phyloP scores from a whole-genome alignment of 2,329 filamentous ascomycete species.

The Aspergillus sp. region DNA sequence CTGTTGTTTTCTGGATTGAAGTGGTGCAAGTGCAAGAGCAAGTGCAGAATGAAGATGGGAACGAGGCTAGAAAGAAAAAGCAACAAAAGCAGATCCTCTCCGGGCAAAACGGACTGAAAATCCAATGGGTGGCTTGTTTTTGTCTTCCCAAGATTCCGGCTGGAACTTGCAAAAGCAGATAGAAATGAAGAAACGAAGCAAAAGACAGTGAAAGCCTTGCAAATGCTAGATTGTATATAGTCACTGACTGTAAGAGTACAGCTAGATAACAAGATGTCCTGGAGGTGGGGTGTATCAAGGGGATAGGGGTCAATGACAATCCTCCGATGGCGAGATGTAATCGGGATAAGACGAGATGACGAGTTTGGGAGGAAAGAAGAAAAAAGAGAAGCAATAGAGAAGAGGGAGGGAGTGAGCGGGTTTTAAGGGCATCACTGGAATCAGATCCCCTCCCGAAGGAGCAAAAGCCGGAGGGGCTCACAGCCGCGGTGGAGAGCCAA shows the following conservation, averaged over 20 bases:
- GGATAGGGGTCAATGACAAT: not conserved
- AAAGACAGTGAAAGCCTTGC: conserved; percentile 3
- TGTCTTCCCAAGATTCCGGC: conserved; percentile 12
- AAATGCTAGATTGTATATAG: conserved; percentile 5
- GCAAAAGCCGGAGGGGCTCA: too few species aligned
- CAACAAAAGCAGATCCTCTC: conserved; percentile 26
- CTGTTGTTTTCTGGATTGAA: conserved; percentile 29
- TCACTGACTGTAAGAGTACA: conserved; percentile 7
- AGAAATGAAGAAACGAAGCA: conserved; percentile 6
- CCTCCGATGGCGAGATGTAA: not conserved
- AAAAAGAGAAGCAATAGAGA: not conserved
- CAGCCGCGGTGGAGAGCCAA: too few species aligned
- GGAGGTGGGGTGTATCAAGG: not conserved
- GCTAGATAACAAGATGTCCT: not conserved
- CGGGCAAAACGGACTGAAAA: conserved; percentile 20
- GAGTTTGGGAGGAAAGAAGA: not conserved
- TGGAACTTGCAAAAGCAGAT: conserved; percentile 10
- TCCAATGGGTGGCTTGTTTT: conserved; percentile 20
- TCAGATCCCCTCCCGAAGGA: too few species aligned
- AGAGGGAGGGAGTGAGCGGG: not conserved
- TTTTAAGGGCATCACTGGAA: not conserved
- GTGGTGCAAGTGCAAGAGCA: conserved; percentile 22
- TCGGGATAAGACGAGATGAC: not conserved
- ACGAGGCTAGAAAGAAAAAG: conserved; percentile 3
- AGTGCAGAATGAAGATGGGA: conserved; percentile 15